Percentiles rank a stretch among this genome's conserved stretches.
Evolutionary conservation across 257 asterid genomes (phyloP).

Genomic region (Avicennia marina): DNA sequence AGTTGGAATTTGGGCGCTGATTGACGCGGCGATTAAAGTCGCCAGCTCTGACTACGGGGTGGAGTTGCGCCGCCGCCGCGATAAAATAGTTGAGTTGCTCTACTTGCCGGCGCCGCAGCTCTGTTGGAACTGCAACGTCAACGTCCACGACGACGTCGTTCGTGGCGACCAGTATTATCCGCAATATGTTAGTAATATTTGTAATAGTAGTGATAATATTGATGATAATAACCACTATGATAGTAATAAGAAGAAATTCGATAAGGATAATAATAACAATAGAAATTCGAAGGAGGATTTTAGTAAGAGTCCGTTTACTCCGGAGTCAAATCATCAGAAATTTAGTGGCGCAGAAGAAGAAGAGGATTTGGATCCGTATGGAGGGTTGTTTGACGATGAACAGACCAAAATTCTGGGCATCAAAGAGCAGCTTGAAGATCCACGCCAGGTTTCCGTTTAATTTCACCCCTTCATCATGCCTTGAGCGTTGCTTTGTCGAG

Average conservation of each 20-base stretch:
- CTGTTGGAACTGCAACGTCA: conserved; percentile 50
- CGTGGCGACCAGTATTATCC: conserved; percentile 25
- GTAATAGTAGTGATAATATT: conserved; percentile 20
- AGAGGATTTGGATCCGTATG: conserved; percentile 51
- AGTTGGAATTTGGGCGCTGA: conserved; percentile 70
- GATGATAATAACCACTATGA: conserved; percentile 11
- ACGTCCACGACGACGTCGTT: conserved; percentile 18
- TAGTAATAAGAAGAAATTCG: conserved; percentile 14
- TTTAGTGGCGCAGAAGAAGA: conserved; percentile 37
- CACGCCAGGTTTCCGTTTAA: conserved; percentile 72
- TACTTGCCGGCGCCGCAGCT: conserved; percentile 44
- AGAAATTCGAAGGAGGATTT: conserved; percentile 19
- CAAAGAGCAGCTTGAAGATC: conserved; percentile 80
- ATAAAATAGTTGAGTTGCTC: conserved; percentile 61
- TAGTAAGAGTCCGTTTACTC: conserved; percentile 66
- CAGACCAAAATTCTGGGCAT: conserved; percentile 56
- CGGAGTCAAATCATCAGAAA: conserved; percentile 52
- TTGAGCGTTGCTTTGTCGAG: not conserved
- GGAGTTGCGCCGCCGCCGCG: conserved; percentile 72
- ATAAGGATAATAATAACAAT: conserved; percentile 9
- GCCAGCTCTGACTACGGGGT: conserved; percentile 63
- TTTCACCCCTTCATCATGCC: not conserved
- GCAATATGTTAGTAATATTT: not conserved
- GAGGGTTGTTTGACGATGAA: conserved; percentile 64
- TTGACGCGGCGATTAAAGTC: conserved; percentile 75